Base-by-base conservation (phyloP, 371 early-diverging fungal species). In the Capillidium rhysosporum region DNA sequence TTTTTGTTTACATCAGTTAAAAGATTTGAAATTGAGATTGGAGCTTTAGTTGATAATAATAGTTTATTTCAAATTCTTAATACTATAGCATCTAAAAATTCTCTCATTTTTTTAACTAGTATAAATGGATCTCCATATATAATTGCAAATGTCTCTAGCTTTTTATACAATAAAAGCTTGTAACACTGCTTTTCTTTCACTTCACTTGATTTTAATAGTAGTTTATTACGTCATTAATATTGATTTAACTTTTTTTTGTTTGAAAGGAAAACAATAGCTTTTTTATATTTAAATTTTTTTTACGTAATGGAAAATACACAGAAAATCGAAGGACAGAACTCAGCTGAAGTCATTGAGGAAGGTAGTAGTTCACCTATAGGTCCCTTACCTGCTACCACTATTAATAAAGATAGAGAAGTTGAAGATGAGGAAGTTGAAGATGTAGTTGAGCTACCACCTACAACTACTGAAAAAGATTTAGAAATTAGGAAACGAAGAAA, bases 101-200 rank as follows among this genome's bases (percentile, higher is more conserved):
- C 18, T 59, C 63, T 1, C 54, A 52, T 14, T 70, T 65, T 30
- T 29, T n/a, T 79, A 7, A 71, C 81, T 10, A 81, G 85, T 1
- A 57, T 86, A 0, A 86, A 85, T 63, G 92, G 92, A 7, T 86
- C 87, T 5, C 68, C 89, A 21, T 91, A 91, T 59, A 65, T 91
- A n/a, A 82, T 81, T 2, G 81, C 87, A 20, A 84, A 86, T 56
- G 63, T 86, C 40, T 82, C 71, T 55, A 65, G 75, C 28, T 29
- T 68, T 16, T 58, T 57, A 29, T 34, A 4, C 34, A 34, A 34
- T 34, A 34, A 34, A 34, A 4, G 34, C 4, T 34, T 34, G 4
- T 7, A 7, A 12, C 34, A 7, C 34, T 34, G n/a, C 34, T 34
- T 34, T 34, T 34, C 34, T 34, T 34, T 34, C 34, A 12, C 4